Percentiles rank a stretch among this genome's conserved stretches.
These are phyloP conservation scores for Diplodia scrobiculata DNA, from an alignment of 2,329 filamentous ascomycete genomes.

Conservation along the genomic window DNA sequence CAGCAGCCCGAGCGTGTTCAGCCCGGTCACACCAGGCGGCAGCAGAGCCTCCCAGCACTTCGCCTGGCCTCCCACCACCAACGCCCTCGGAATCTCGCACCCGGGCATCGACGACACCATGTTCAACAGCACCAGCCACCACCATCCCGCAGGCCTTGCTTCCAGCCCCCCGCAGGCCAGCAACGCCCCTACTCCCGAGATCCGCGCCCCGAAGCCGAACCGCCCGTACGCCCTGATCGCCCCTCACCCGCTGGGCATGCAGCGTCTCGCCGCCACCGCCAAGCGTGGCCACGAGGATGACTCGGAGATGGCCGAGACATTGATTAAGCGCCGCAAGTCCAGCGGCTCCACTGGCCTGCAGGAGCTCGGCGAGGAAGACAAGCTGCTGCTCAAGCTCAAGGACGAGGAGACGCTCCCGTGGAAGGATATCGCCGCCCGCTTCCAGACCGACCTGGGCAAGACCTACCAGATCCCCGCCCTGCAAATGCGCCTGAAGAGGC, in stretches of 20 bases:
- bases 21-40: slow-evolving; percentile 38
- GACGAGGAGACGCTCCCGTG: slow-evolving; percentile 57
- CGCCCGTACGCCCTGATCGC: slow-evolving; percentile 50
- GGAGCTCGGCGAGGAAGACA: slow-evolving; percentile 56
- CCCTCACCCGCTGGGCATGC: slow-evolving; percentile 45
- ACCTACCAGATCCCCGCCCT: slow-evolving; percentile 55
- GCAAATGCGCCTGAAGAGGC: slow-evolving; percentile 58
- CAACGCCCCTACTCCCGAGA: slow-evolving; percentile 39
- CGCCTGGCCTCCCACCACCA: slow-evolving; percentile 43
- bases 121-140: slow-evolving; percentile 15
- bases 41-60: slow-evolving; percentile 37
- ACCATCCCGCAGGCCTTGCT: slow-evolving; percentile 30
- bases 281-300: slow-evolving; percentile 49
- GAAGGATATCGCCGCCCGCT: slow-evolving; percentile 58
- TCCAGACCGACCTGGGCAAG: slow-evolving; percentile 53
- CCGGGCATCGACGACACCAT: slow-evolving; percentile 25
- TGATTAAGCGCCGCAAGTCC: slow-evolving; percentile 48
- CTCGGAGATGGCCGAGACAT: slow-evolving; percentile 35
- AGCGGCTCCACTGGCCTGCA: slow-evolving; percentile 35
- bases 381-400: slow-evolving; percentile 54
- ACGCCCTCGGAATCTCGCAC: slow-evolving; percentile 46
- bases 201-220: slow-evolving; percentile 41
- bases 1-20: slow-evolving; percentile 50
- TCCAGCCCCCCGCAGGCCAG: slow-evolving; percentile 31
- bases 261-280: slow-evolving; percentile 36